Conservation (phyloP, 352 stramenopile species). For the Phytophthora sansomeana region DNA sequence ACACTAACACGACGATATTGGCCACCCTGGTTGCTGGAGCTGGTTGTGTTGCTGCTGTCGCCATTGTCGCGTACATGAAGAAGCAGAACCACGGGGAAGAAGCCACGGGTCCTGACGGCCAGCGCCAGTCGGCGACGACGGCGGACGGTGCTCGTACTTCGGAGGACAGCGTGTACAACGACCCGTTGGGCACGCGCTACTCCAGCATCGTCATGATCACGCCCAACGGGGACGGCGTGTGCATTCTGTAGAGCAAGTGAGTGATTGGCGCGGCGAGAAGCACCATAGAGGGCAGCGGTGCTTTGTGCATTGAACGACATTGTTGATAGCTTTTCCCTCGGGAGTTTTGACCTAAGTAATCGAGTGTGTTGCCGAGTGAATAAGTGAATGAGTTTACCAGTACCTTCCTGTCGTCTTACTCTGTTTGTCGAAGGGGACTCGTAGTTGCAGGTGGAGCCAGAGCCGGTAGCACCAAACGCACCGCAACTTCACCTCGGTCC, state of each 20-base stretch:
- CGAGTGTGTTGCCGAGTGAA: conserved; percentile 26
- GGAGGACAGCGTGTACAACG: conserved; percentile 74
- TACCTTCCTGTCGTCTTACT: conserved; percentile 10
- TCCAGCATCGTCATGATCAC: conserved; percentile 91
- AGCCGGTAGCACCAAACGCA: conserved; percentile 47
- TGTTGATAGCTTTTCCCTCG: conserved; percentile 38
- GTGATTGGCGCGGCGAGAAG: conserved; percentile 7
- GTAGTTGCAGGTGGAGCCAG: neutral
- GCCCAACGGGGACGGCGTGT: conserved; percentile 81
- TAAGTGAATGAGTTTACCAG: conserved; percentile 15
- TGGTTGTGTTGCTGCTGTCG: conserved; percentile 53
- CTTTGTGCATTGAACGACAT: conserved; percentile 36
- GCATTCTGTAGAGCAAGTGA: conserved; percentile 62
- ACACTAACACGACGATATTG: conserved; percentile 16
- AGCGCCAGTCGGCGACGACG: conserved; percentile 46
- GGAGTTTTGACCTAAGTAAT: conserved; percentile 43
- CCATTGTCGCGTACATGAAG: conserved; percentile 67
- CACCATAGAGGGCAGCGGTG: conserved; percentile 20
- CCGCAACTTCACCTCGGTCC: conserved; percentile 50
- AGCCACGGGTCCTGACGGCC: conserved; percentile 32
- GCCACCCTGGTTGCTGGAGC: conserved; percentile 23
- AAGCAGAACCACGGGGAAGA: conserved; percentile 38
- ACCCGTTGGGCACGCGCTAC: conserved; percentile 79
- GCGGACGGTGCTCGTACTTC: conserved; percentile 53
- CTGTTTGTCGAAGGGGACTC: neutral